Evolutionary conservation across 805 yeast genomes (phyloP).

Genomic region (Kluyveromyces dobzhanskii): DNA sequence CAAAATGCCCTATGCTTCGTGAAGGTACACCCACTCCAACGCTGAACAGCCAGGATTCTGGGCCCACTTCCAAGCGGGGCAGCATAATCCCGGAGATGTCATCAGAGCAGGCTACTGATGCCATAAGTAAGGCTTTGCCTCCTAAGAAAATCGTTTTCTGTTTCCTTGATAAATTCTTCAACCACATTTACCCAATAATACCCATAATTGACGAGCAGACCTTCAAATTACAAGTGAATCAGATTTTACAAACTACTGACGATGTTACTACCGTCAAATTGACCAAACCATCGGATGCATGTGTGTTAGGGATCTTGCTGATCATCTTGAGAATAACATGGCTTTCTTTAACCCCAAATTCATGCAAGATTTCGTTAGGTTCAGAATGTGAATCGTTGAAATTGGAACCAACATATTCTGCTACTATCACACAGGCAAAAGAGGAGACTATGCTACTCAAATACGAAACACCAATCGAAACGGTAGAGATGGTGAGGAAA

Average conservation of each 20-base stretch:
- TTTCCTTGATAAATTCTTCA: slow-evolving; percentile 51
- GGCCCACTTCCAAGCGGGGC: background rate
- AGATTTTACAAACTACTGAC: slow-evolving; percentile 20
- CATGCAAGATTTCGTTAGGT: slow-evolving; percentile 28
- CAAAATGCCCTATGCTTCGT: slow-evolving; percentile 25
- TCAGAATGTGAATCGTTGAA: slow-evolving; percentile 12
- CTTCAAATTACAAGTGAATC: slow-evolving; percentile 26
- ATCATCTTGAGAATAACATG: slow-evolving; percentile 47
- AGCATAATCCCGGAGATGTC: background rate
- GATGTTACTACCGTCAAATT: slow-evolving; percentile 19
- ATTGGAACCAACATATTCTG: slow-evolving; percentile 15
- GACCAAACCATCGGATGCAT: slow-evolving; percentile 32
- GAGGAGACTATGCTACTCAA: slow-evolving; percentile 24
- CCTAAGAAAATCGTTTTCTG: slow-evolving; percentile 46
- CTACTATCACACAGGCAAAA: slow-evolving; percentile 19
- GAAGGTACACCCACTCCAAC: slow-evolving; percentile 11
- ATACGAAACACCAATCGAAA: slow-evolving; percentile 24
- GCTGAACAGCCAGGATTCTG: background rate
- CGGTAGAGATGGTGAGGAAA: slow-evolving; percentile 22
- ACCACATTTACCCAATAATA: slow-evolving; percentile 50
- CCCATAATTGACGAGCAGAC: slow-evolving; percentile 56
- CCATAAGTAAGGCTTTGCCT: slow-evolving; percentile 37
- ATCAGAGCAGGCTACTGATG: slow-evolving; percentile 14
- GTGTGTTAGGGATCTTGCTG: slow-evolving; percentile 41
- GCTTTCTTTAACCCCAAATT: slow-evolving; percentile 42